Percentiles rank a stretch among this genome's conserved stretches.
These are phyloP conservation scores for Aspergillus jensenii DNA, from an alignment of 2,329 filamentous ascomycete genomes.

Conservation along the genomic window DNA sequence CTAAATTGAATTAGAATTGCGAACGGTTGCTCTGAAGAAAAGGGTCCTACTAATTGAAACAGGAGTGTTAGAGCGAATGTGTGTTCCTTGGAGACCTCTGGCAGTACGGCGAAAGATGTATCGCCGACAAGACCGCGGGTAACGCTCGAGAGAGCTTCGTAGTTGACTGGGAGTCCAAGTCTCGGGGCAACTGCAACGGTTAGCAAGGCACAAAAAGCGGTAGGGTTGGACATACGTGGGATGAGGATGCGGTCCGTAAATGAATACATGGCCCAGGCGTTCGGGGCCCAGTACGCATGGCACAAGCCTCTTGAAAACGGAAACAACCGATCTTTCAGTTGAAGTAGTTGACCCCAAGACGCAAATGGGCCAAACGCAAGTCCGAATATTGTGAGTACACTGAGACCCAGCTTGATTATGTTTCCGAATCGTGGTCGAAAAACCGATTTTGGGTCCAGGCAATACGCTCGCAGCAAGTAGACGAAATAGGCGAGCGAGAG, in stretches of 20 bases:
- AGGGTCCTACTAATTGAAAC: conserved; percentile 65
- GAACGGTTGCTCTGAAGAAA: conserved; percentile 10
- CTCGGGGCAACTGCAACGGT: conserved; percentile 70
- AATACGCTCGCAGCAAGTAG: conserved; percentile 85
- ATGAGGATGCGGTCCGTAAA: conserved; percentile 84
- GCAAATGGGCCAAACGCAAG: conserved; percentile 89
- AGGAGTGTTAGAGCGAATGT: conserved; percentile 82
- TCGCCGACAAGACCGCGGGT: conserved; percentile 92
- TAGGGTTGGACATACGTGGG: conserved; percentile 57
- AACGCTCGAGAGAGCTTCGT: conserved; percentile 77
- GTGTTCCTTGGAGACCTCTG: conserved; percentile 74
- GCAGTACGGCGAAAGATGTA: conserved; percentile 88
- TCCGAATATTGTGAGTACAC: conserved; percentile 70
- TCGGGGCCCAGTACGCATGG: conserved; percentile 98
- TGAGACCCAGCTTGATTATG: conserved; percentile 75
- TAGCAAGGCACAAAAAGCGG: conserved; percentile 26
- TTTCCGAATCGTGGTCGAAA: conserved; percentile 77
- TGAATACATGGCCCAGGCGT: conserved; percentile 95
- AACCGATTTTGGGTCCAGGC: conserved; percentile 73
- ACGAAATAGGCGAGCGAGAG: conserved; percentile 95
- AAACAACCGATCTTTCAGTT: conserved; percentile 81
- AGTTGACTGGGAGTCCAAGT: conserved; percentile 71
- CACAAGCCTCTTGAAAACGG: conserved; percentile 92
- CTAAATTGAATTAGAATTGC: conserved; percentile 32
- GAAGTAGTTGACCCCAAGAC: conserved; percentile 75